Conservation (phyloP, 1,284 basidiomycete genomes). For the Microbotryum violaceum region DNA sequence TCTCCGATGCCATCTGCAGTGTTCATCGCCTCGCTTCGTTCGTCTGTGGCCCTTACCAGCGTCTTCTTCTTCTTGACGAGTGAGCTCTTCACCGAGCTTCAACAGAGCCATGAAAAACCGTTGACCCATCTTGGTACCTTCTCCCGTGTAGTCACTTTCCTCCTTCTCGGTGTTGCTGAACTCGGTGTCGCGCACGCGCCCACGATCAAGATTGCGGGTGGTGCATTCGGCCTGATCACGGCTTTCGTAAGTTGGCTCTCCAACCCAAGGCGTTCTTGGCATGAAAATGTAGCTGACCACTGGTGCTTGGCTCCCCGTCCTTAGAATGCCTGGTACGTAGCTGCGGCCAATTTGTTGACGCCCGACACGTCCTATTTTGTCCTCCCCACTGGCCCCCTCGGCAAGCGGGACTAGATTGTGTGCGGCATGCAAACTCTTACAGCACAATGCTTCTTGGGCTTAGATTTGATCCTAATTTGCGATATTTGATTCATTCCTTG, state of each 20-base stretch:
- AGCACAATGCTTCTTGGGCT: too few relatives aligned
- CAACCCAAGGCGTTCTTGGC: neutral
- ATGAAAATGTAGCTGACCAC: slow-evolving; percentile 1
- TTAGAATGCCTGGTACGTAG: slow-evolving; percentile 41
- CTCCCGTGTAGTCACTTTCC: slow-evolving; percentile 10
- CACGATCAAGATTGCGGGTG: slow-evolving; percentile 55
- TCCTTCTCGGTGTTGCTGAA: slow-evolving; percentile 25
- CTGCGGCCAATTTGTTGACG: slow-evolving; percentile 46
- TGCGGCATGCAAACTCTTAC: too few relatives aligned
- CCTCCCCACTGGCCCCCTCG: slow-evolving; percentile 45
- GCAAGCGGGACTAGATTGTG: slow-evolving; percentile 13
- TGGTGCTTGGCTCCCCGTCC: neutral
- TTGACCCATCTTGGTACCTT: neutral
- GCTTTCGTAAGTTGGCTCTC: slow-evolving; percentile 29
- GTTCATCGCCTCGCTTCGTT: slow-evolving; percentile 55
- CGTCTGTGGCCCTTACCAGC: slow-evolving; percentile 56
- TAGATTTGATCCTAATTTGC: too few relatives aligned
- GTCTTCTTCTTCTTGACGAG: slow-evolving; percentile 64
- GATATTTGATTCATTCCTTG: too few relatives aligned
- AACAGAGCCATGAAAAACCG: too few relatives aligned
- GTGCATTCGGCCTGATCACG: slow-evolving; percentile 54
- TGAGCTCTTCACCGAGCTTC: slow-evolving; percentile 31
- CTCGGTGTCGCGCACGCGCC: slow-evolving; percentile 34
- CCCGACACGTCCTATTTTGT: slow-evolving; percentile 47
- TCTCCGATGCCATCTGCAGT: slow-evolving; percentile 31